Conservation (phyloP, 106 monocot species). For the Allium fistulosum region DNA sequence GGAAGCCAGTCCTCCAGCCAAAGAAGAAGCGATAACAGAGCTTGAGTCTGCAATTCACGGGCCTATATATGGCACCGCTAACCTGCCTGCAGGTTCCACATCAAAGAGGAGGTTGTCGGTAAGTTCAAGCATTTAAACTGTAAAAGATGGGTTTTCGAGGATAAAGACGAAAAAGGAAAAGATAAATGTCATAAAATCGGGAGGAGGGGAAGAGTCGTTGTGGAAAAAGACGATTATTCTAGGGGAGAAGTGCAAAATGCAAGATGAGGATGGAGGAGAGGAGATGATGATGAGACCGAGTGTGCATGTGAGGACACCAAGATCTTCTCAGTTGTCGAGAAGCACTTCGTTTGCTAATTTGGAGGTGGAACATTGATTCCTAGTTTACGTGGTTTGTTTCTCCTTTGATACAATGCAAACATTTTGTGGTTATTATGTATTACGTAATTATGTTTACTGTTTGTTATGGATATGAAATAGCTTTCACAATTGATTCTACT, state of each 20-base stretch:
- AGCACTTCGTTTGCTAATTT: background rate
- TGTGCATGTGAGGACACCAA: background rate
- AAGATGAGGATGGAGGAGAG: background rate
- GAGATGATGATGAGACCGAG: background rate
- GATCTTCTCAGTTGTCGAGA: background rate
- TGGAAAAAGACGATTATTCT: constrained; percentile 54
- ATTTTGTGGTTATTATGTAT: too few relatives aligned
- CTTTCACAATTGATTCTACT: too few relatives aligned
- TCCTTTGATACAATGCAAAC: too few relatives aligned
- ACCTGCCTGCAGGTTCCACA: background rate
- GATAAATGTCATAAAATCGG: background rate
- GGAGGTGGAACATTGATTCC: background rate
- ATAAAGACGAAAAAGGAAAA: constrained; percentile 25
- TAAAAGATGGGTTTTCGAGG: constrained; percentile 16
- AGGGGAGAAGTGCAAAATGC: constrained; percentile 37
- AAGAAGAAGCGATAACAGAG: constrained; percentile 1
- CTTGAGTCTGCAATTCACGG: constrained; percentile 10
- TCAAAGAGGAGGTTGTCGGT: constrained; percentile 18
- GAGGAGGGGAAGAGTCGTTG: constrained; percentile 21
- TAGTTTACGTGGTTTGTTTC: too few relatives aligned
- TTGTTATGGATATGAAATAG: too few relatives aligned
- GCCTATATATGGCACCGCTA: background rate
- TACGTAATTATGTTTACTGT: too few relatives aligned
- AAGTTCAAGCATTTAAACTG: constrained; percentile 19
- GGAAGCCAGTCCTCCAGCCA: background rate